Conservation (phyloP, 2,329 filamentous ascomycete genomes). For the Cryphonectria carpinicola region DNA sequence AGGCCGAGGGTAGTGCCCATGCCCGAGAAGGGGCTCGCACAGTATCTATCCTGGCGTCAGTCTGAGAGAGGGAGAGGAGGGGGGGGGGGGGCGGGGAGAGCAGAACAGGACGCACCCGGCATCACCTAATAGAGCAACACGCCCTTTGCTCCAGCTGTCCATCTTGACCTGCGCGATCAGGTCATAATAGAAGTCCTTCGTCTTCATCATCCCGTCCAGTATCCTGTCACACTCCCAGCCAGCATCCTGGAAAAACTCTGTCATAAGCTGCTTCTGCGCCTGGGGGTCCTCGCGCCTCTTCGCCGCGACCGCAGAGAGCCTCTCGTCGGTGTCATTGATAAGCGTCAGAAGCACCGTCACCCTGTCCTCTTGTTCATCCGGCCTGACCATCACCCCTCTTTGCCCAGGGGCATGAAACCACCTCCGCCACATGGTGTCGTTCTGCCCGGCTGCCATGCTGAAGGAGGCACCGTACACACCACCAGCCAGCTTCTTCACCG, state of each 20-base stretch:
- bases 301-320: slow-evolving; percentile 29
- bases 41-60: slow-evolving; percentile 36
- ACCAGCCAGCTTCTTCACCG: slow-evolving; percentile 35
- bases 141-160: slow-evolving; percentile 40
- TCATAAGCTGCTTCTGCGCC: slow-evolving; percentile 45
- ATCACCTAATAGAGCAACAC: slow-evolving; percentile 51
- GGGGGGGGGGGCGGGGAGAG: no score
- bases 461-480: slow-evolving; percentile 45
- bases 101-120: slow-evolving; percentile 38
- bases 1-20: slow-evolving; percentile 53
- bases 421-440: slow-evolving; percentile 38
- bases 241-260: slow-evolving; percentile 46
- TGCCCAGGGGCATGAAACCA: slow-evolving; percentile 42
- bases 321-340: slow-evolving; percentile 33
- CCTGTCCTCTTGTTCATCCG: slow-evolving; percentile 34
- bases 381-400: slow-evolving; percentile 44
- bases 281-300: slow-evolving; percentile 34
- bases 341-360: slow-evolving; percentile 24
- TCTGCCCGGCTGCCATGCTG: slow-evolving; percentile 39
- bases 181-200: slow-evolving; percentile 41
- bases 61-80: not conserved
- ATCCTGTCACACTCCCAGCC: slow-evolving; percentile 51
- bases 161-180: slow-evolving; percentile 48
- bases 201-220: slow-evolving; percentile 39
- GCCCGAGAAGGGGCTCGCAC: slow-evolving; percentile 50